Conservation (phyloP, 2,329 filamentous ascomycete genomes). For the Xylariaceae sp. region DNA sequence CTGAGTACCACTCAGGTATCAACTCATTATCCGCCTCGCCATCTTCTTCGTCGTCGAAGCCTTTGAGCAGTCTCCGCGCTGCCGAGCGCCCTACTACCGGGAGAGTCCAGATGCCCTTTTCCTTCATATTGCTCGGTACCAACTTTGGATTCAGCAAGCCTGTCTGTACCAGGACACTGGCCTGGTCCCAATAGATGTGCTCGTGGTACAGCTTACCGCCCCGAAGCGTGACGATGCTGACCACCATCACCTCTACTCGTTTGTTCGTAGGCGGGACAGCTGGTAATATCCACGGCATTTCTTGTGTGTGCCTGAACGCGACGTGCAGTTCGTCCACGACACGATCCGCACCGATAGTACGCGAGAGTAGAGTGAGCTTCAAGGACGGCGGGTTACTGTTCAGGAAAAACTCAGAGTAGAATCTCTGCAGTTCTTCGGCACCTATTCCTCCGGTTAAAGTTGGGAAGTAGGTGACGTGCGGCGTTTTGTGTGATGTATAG, state of each 20-base stretch:
- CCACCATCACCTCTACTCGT: constrained; percentile 54
- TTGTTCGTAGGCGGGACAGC: constrained; percentile 53
- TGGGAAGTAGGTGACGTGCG: constrained; percentile 66
- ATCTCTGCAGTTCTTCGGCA: constrained; percentile 50
- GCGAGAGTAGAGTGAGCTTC: constrained; percentile 56
- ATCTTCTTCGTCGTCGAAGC: constrained; percentile 33
- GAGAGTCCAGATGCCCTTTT: constrained; percentile 31
- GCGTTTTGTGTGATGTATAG: constrained; percentile 54
- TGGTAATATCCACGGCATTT: constrained; percentile 58
- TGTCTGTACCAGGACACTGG: constrained; percentile 56
- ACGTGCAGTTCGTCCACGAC: constrained; percentile 61
- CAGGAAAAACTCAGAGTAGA: constrained; percentile 64
- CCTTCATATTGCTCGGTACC: constrained; percentile 30
- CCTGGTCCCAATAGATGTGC: constrained; percentile 66
- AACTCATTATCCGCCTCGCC: constrained; percentile 40
- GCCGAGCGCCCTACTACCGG: constrained; percentile 37
- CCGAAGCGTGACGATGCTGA: constrained; percentile 58
- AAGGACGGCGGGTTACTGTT: constrained; percentile 57
- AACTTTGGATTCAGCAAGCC: constrained; percentile 47
- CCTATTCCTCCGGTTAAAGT: constrained; percentile 63
- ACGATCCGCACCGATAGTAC: constrained; percentile 60
- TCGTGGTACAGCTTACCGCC: constrained; percentile 63
- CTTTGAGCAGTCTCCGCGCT: constrained; percentile 32
- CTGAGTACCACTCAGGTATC: constrained; percentile 32
- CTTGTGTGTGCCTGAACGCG: constrained; percentile 51